Evolutionary conservation across 257 asterid genomes (phyloP).

Genomic region (Pogostemon cablin): DNA sequence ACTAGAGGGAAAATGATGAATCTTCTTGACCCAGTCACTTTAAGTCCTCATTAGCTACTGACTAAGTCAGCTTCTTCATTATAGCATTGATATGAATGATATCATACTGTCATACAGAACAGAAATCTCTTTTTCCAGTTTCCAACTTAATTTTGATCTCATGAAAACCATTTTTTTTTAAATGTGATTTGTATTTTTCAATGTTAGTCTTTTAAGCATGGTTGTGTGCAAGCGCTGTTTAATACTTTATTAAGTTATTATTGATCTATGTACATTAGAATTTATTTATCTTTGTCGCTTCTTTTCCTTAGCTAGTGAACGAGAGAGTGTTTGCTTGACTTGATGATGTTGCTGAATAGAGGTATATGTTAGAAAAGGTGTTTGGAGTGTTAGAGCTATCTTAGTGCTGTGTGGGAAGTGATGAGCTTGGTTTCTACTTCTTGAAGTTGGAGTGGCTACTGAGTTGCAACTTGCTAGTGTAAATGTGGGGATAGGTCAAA

Average conservation of each 20-base stretch:
- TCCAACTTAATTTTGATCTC: constrained; percentile 3
- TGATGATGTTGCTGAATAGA: constrained; percentile 3
- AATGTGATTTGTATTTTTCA: constrained; percentile 9
- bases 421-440: constrained; percentile 1
- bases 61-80: neutral
- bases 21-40: neutral
- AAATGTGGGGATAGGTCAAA: neutral
- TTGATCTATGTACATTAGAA: too few relatives aligned
- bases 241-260: neutral
- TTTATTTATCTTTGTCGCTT: neutral
- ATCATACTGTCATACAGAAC: neutral
- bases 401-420: constrained; percentile 1
- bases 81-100: constrained; percentile 7
- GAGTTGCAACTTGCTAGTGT: constrained; percentile 19
- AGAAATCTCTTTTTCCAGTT: neutral
- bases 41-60: neutral
- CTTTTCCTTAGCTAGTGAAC: neutral
- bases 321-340: constrained; percentile 4
- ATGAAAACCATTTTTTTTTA: neutral
- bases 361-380: constrained; percentile 11
- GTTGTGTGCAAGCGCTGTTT: constrained; percentile 13
- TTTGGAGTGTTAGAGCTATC: constrained; percentile 2
- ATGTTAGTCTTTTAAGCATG: neutral
- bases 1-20: constrained; percentile 1
- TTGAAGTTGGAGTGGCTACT: constrained; percentile 8